Evolutionary conservation across 345 rosid genomes (phyloP).

Genomic region (Anastatica hierochuntica): DNA sequence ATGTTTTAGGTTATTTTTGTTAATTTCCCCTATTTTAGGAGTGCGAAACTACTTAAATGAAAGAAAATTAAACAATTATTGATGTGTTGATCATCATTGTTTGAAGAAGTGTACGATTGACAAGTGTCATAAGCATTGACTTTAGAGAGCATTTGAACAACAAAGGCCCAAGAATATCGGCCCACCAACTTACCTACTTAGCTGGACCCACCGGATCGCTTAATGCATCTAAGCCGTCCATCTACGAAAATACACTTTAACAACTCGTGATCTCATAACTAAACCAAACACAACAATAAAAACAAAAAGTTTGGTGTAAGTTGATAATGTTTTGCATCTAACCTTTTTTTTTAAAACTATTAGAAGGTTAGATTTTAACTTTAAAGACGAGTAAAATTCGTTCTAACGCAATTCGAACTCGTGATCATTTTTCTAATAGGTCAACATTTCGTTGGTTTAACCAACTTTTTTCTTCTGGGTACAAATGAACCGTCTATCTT

Average conservation of each 20-base stretch:
- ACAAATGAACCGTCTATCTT: slow-evolving; percentile 7
- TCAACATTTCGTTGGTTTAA: too few species aligned
- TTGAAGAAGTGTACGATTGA: not conserved
- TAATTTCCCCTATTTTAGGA: too few species aligned
- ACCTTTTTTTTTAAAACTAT: too few species aligned
- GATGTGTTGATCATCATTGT: slow-evolving; percentile 25
- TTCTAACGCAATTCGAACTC: too few species aligned
- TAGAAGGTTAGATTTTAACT: too few species aligned
- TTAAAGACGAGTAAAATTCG: too few species aligned
- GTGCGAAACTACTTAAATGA: too few species aligned
- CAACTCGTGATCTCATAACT: slow-evolving; percentile 20
- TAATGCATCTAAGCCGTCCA: slow-evolving; percentile 21
- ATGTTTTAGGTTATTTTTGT: too few species aligned
- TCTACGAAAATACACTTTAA: not conserved
- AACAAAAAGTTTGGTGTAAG: slow-evolving; percentile 20
- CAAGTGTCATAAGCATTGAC: slow-evolving; percentile 13
- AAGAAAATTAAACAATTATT: too few species aligned
- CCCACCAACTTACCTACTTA: slow-evolving; percentile 22
- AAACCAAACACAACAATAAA: slow-evolving; percentile 13
- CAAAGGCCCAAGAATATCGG: slow-evolving; percentile 7
- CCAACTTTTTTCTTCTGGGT: slow-evolving; percentile 7
- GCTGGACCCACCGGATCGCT: slow-evolving; percentile 10
- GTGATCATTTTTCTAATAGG: too few species aligned
- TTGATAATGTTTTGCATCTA: slow-evolving; percentile 21
- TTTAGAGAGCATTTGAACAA: too few species aligned